Evolutionary conservation across 306 rosid species (phyloP).

Genomic region (Cicer chorassanicum): DNA sequence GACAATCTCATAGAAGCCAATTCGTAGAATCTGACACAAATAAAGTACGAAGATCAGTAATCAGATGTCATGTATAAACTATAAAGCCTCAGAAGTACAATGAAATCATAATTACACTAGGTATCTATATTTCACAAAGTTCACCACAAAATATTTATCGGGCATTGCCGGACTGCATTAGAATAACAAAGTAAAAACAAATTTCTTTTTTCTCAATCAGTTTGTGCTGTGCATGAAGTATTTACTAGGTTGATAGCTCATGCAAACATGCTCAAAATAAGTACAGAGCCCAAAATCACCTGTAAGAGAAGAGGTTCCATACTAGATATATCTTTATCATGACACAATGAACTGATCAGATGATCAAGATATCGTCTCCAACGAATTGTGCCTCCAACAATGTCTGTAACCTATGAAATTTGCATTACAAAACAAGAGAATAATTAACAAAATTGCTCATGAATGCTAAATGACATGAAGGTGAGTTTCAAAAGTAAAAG

Average conservation of each 20-base stretch:
- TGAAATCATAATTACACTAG: background rate
- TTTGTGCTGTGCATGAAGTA: background rate
- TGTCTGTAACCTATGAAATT: conserved; percentile 71
- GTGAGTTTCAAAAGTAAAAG: conserved; percentile 27
- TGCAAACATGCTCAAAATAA: conserved; percentile 18
- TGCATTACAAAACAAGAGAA: conserved; percentile 3
- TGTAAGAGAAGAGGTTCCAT: conserved; percentile 92
- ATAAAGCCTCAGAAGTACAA: conserved; percentile 6
- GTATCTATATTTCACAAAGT: conserved; percentile 27
- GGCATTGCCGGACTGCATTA: background rate
- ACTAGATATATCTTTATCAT: conserved; percentile 61
- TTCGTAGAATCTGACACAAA: conserved; percentile 71
- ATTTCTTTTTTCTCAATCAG: conserved; percentile 1
- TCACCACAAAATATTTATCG: conserved; percentile 22
- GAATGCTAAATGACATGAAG: conserved; percentile 23
- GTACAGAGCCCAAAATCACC: conserved; percentile 48
- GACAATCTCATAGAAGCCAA: conserved; percentile 81
- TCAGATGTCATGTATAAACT: conserved; percentile 3
- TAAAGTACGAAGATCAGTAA: conserved; percentile 35
- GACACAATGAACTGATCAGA: conserved; percentile 72
- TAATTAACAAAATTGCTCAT: conserved; percentile 14
- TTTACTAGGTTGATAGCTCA: conserved; percentile 19
- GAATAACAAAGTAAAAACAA: background rate
- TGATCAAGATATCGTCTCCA: conserved; percentile 93
- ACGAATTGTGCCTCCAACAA: conserved; percentile 88